These are phyloP conservation scores for Candida awuae DNA, from an alignment of 805 yeast genomes.

Conservation along the genomic window DNA sequence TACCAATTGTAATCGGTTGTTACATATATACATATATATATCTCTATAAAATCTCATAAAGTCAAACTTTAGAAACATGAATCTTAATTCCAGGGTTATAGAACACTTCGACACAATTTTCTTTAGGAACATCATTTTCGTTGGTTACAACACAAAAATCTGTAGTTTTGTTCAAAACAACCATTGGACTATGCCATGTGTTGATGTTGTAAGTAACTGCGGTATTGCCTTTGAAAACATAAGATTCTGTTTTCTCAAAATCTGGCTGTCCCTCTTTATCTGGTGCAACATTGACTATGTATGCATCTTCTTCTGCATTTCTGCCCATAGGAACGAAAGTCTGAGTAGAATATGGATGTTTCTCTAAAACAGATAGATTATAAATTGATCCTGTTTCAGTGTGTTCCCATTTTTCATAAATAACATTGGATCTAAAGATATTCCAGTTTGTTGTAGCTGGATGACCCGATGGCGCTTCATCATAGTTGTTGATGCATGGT, in stretches of 20 bases:
- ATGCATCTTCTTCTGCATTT: slow-evolving; percentile 40
- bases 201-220: slow-evolving; percentile 83
- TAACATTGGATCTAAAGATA: slow-evolving; percentile 74
- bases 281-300: slow-evolving; percentile 72
- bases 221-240: slow-evolving; percentile 72
- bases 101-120: slow-evolving; percentile 76
- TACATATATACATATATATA: background rate
- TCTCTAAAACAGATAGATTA: slow-evolving; percentile 63
- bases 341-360: slow-evolving; percentile 86
- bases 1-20: background rate
- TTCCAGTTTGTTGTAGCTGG: slow-evolving; percentile 66
- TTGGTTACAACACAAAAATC: slow-evolving; percentile 87
- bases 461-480: slow-evolving; percentile 36
- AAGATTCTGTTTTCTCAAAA: slow-evolving; percentile 52
- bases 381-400: slow-evolving; percentile 27
- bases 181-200: slow-evolving; percentile 97
- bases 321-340: slow-evolving; percentile 89
- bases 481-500: slow-evolving; percentile 49
- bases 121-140: slow-evolving; percentile 72
- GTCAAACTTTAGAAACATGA: slow-evolving; percentile 16
- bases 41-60: too few species aligned
- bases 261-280: slow-evolving; percentile 48
- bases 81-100: slow-evolving; percentile 51
- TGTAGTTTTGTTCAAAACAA: slow-evolving; percentile 55
- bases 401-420: slow-evolving; percentile 44